phyloP scores from a whole-genome alignment of 1,139 yeast genomes.

The Kodamaea derodonti region DNA sequence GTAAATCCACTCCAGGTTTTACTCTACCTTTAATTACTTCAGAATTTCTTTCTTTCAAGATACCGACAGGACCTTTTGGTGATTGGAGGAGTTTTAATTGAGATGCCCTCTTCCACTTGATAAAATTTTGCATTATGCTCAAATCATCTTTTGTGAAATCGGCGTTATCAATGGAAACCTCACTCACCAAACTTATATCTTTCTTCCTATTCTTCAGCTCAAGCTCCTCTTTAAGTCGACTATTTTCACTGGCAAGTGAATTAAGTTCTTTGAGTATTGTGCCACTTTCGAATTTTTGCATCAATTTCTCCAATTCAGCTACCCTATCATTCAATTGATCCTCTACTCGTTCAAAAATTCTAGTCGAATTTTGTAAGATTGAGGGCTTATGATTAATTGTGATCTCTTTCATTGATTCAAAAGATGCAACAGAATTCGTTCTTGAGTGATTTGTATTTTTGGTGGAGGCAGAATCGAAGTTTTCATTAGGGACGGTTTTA shows the following conservation, averaged over 20 bases:
- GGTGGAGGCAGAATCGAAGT: constrained; percentile 7
- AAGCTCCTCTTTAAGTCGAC: constrained; percentile 13
- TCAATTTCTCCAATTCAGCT: constrained; percentile 17
- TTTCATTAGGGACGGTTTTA: constrained; percentile 5
- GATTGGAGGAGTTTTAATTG: constrained; percentile 27
- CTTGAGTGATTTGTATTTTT: constrained; percentile 2
- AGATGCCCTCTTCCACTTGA: constrained; percentile 39
- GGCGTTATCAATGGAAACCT: constrained; percentile 20
- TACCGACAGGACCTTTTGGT: constrained; percentile 10
- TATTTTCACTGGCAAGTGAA: constrained; percentile 15
- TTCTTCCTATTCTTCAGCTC: constrained; percentile 6
- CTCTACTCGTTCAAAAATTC: constrained; percentile 7
- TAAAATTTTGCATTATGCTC: constrained; percentile 19
- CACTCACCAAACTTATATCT: constrained; percentile 10
- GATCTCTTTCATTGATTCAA: constrained; percentile 6
- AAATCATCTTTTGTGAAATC: constrained; percentile 21
- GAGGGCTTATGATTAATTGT: constrained; percentile 12
- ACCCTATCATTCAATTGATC: constrained; percentile 12
- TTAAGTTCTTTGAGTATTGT: constrained; percentile 8
- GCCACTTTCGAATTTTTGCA: constrained; percentile 12
- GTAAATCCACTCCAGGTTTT: constrained; percentile 33
- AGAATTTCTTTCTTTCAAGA: constrained; percentile 10
- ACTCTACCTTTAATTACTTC: constrained; percentile 26
- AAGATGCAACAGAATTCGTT: constrained; percentile 2
- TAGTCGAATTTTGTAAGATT: constrained; percentile 11